phyloP scores from a whole-genome alignment of 176 grass and related monocot species.

The Eleusine coracana region DNA sequence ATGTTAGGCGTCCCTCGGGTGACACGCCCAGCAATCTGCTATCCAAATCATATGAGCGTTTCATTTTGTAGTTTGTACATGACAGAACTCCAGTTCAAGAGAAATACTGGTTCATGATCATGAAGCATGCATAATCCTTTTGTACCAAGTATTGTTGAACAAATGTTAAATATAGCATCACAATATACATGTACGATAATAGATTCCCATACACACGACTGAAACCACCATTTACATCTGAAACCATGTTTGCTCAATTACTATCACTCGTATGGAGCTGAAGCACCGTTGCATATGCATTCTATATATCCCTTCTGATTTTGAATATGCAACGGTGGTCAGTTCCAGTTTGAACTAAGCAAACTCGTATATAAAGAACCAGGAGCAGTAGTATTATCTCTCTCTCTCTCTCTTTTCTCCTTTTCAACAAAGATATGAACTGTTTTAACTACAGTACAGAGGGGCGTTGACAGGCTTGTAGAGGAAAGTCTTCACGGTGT shows the following conservation, averaged over 20 bases:
- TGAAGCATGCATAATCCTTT: background rate
- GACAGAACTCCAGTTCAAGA: background rate
- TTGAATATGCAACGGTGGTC: background rate
- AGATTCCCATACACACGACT: background rate
- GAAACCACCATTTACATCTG: background rate
- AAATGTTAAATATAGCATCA: background rate
- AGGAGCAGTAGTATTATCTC: background rate
- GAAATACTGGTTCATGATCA: background rate
- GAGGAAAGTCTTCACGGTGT: constrained; percentile 78
- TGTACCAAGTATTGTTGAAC: background rate
- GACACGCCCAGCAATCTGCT: no score
- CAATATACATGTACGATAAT: background rate
- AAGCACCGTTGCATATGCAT: background rate
- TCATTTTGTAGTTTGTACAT: background rate
- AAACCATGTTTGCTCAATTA: background rate
- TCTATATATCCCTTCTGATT: background rate
- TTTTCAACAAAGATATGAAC: background rate
- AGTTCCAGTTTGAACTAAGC: background rate
- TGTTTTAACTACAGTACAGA: constrained; percentile 67
- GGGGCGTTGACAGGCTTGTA: constrained; percentile 75
- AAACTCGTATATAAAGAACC: background rate
- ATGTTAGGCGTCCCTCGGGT: no score
- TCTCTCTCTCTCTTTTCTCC: background rate
- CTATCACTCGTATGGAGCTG: background rate
- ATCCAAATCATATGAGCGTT: background rate